Evolutionary conservation across 139 green algal genomes (phyloP), one percentile per base, ranked within the genome.

Genomic region (Chlorella sp.): DNA sequence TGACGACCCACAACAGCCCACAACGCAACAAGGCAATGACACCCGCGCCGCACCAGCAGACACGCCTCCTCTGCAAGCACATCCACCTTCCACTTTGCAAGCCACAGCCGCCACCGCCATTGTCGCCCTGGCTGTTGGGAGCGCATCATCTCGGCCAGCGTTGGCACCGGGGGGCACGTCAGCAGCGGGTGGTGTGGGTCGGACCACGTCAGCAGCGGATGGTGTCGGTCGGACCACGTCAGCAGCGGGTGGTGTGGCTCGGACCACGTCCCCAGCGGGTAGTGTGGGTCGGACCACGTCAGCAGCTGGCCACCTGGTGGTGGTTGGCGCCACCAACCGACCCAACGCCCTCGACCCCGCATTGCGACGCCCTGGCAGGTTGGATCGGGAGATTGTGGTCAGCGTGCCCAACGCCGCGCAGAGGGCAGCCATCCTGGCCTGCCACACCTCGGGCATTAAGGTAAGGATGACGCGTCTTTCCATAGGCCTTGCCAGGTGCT

Each of bases 271-370:
- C n/a, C n/a, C n/a, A n/a, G n/a, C n/a, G n/a, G n/a, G n/a, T n/a
- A n/a, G n/a, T n/a, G n/a, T n/a, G n/a, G n/a, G n/a, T n/a, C n/a
- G n/a, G n/a, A n/a, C n/a, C n/a, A n/a, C n/a, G n/a, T n/a, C n/a
- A n/a, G n/a, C n/a, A n/a, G n/a, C n/a, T n/a, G 79, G 74, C 5
- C 74, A 82, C 67, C 31, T 95, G 62, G 84, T 89, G n/a, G 85
- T 97, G 26, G 83, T 98, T 2, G 93, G 78, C 29, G 89, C 94
- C 20, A 98, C 93, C 17, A 97, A 91, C 74, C 82, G 89, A 0
- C 94, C 92, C 24, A 94, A 96, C 77, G 84, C 85, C 0, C 69
- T 98, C 27, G 94, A 98, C 79, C 86, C 93, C 2, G 94, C 94
- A 10, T 74, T 98, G 36, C 75, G 94, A 49, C 85, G 94, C 5